Evolutionary conservation across 768 basidiomycete species (phyloP), one percentile per base, ranked within the genome.

Genomic region (Lactarius vividus): DNA sequence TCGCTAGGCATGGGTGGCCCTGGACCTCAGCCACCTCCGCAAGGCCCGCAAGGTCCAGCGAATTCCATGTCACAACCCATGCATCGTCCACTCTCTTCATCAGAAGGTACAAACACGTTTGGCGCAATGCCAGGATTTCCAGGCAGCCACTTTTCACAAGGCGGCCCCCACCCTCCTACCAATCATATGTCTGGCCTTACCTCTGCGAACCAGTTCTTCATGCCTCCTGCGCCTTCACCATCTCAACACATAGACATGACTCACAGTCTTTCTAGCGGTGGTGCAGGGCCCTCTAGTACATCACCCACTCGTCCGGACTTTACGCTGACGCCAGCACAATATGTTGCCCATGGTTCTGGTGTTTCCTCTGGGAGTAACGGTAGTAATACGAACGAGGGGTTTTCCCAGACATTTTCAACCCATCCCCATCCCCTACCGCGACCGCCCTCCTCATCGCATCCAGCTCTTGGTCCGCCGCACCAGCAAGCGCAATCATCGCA

Each of bases 251-350:
- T 74, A 29, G 86, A 84, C 62, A 77, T 83, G 62, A 69, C 78
- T 16, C 83, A 80, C 65, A 66, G 79, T n/a, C 78, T 81, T 64
- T 69, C 77, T 20, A 71, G 74, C 23, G 73, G 74, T 53, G 72
- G 80, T 46, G 60, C 61, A 55, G 37, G 78, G 73, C 61, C 79
- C 76, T 39, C 77, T 78, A 42, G 75, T 76, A 52, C 62, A 18
- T 74, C 83, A 20, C 71, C 80, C 11, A 78, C 74, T 58, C 83
- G 83, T 31, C 35, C 77, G 6, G 72, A 74, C 9, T 85, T 86
- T 70, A 81, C 81, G 33, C 72, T 81, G 15, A 88, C 88, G 0
- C 87, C 88, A 2, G 85, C 86, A 2, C 88, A 91, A 71, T 83
- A 85, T 62, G 81, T 83, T 66, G 84, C 65, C 35, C 86, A 79